phyloP scores from a whole-genome alignment of 164 flowering plant genomes.

The Euptelea pleiosperma region DNA sequence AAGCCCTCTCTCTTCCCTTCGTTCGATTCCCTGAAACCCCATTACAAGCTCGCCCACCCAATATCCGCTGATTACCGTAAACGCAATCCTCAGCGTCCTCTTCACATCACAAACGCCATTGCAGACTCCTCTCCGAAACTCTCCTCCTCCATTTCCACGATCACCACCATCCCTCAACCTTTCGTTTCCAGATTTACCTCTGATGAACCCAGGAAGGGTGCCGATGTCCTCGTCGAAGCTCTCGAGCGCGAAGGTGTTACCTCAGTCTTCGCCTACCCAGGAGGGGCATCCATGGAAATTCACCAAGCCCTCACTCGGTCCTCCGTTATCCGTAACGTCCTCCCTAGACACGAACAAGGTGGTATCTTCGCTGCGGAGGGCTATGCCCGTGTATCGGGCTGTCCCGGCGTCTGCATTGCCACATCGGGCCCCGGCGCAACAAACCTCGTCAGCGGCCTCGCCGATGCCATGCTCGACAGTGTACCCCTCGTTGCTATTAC shows the following conservation, averaged over 20 bases:
- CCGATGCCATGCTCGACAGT: slow-evolving; percentile 65
- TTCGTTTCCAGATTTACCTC: slow-evolving; percentile 36
- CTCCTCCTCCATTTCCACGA: neutral
- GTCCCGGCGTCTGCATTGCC: slow-evolving; percentile 64
- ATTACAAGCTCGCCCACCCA: neutral
- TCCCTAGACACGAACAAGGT: slow-evolving; percentile 71
- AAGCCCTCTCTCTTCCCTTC: too few relatives aligned
- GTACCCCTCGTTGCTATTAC: slow-evolving; percentile 62
- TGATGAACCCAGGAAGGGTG: slow-evolving; percentile 57
- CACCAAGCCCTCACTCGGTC: slow-evolving; percentile 74
- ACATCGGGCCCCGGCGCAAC: slow-evolving; percentile 85
- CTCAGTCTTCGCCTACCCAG: slow-evolving; percentile 61
- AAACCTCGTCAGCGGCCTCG: slow-evolving; percentile 67
- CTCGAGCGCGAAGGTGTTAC: slow-evolving; percentile 60
- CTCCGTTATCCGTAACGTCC: slow-evolving; percentile 37
- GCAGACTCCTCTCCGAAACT: slow-evolving; percentile 11
- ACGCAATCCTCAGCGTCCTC: neutral
- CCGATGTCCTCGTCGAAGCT: slow-evolving; percentile 74
- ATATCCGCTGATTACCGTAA: neutral
- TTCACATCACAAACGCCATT: slow-evolving; percentile 12
- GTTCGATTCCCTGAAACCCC: neutral
- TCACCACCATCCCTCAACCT: slow-evolving; percentile 4
- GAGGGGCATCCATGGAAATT: slow-evolving; percentile 73
- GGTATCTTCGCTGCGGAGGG: slow-evolving; percentile 72
- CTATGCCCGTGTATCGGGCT: slow-evolving; percentile 59